Evolutionary conservation across 352 stramenopile genomes (phyloP).

Genomic region (Phytophthora pistaciae): DNA sequence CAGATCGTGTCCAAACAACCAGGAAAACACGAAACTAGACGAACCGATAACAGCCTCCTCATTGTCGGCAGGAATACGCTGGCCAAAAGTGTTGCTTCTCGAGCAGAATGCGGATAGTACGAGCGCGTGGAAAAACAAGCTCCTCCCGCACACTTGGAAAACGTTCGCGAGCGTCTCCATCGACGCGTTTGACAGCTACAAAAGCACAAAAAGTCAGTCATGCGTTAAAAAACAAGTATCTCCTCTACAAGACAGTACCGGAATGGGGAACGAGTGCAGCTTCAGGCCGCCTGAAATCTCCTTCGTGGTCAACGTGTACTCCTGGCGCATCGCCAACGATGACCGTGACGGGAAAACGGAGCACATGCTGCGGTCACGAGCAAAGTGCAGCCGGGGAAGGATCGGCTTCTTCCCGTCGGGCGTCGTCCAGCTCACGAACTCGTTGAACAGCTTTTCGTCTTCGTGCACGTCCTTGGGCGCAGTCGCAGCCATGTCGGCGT

Average conservation of each 20-base stretch:
- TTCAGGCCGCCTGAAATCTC: slow-evolving; percentile 86
- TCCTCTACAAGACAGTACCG: slow-evolving; percentile 42
- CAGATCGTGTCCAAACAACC: background rate
- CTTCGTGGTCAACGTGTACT: slow-evolving; percentile 86
- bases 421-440: slow-evolving; percentile 85
- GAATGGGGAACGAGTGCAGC: slow-evolving; percentile 84
- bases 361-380: slow-evolving; percentile 76
- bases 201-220: slow-evolving; percentile 19
- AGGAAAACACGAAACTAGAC: background rate
- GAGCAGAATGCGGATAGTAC: slow-evolving; percentile 80
- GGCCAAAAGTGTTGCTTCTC: slow-evolving; percentile 77
- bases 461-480: slow-evolving; percentile 53
- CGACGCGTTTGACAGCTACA: slow-evolving; percentile 69
- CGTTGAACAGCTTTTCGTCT: slow-evolving; percentile 86
- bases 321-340: slow-evolving; percentile 73
- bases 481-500: slow-evolving; percentile 28
- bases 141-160: slow-evolving; percentile 85
- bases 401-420: slow-evolving; percentile 75
- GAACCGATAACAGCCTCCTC: slow-evolving; percentile 75
- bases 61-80: slow-evolving; percentile 64
- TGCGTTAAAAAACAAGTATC: background rate
- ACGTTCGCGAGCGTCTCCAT: slow-evolving; percentile 66
- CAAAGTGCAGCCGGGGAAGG: slow-evolving; percentile 77
- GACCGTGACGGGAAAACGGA: slow-evolving; percentile 65
- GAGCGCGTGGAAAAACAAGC: slow-evolving; percentile 88